phyloP scores from a whole-genome alignment of 1,284 basidiomycete species.

The Pholiota adiposa region DNA sequence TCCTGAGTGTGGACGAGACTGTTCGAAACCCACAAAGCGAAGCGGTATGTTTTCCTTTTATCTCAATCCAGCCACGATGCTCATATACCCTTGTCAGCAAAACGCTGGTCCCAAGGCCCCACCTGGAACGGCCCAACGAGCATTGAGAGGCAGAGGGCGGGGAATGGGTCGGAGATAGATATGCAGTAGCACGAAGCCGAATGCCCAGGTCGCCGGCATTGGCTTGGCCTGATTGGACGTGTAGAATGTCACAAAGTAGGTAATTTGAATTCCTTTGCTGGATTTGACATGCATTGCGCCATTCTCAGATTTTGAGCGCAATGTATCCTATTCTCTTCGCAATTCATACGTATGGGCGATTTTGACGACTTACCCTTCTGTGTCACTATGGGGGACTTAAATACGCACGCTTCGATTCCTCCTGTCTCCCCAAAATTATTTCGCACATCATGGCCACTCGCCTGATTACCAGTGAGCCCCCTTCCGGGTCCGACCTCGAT shows the following conservation, averaged over 20 bases:
- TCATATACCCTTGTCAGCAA: constrained; percentile 43
- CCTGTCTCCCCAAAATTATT: too few species aligned
- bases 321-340: constrained; percentile 10
- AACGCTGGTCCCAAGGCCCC: constrained; percentile 84
- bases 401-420: neutral
- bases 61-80: constrained; percentile 14
- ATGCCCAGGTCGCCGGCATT: neutral
- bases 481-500: constrained; percentile 6
- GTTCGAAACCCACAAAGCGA: constrained; percentile 93
- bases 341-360: constrained; percentile 2
- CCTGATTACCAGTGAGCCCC: neutral
- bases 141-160: constrained; percentile 82
- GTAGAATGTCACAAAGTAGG: neutral
- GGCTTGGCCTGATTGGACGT: neutral
- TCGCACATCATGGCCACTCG: neutral
- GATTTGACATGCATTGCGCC: constrained; percentile 10
- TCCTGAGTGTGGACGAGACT: constrained; percentile 94
- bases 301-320: constrained; percentile 10
- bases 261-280: neutral
- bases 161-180: constrained; percentile 71
- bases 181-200: neutral
- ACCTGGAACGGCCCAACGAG: constrained; percentile 82
- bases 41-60: constrained; percentile 55
- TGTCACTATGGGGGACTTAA: neutral
- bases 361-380: neutral